Conservation (phyloP, 2,329 filamentous ascomycete genomes). For the Paecilomyces sp. region DNA sequence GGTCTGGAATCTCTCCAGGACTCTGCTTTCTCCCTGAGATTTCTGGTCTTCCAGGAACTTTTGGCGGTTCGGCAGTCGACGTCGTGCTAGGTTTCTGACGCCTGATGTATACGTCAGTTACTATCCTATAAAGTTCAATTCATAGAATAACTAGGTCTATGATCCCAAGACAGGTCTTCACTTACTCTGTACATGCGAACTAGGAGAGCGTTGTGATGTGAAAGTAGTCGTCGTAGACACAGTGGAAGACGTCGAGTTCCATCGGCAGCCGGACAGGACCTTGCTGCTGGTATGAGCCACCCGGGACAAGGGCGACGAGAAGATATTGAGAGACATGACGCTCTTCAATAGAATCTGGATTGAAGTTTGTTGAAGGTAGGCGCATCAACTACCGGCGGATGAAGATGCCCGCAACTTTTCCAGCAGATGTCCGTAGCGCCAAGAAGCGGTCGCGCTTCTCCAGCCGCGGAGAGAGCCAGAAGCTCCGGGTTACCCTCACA, state of each 20-base stretch:
- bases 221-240: constrained; percentile 18
- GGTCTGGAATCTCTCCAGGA: constrained; percentile 38
- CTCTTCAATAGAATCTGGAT: not conserved
- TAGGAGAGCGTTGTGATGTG: constrained; percentile 14
- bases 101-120: constrained; percentile 5
- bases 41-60: constrained; percentile 30
- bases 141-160: not conserved
- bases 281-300: constrained; percentile 13
- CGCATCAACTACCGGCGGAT: not conserved
- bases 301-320: constrained; percentile 20
- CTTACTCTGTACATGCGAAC: not conserved
- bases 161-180: not conserved
- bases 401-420: not conserved
- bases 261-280: constrained; percentile 20
- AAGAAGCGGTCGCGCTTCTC: constrained; percentile 13
- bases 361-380: not conserved
- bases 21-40: constrained; percentile 27
- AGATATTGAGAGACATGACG: constrained; percentile 22
- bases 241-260: constrained; percentile 22
- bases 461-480: not conserved
- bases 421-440: constrained; percentile 12
- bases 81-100: constrained; percentile 14
- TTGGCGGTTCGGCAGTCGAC: constrained; percentile 22
- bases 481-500: constrained; percentile 4
- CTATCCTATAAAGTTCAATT: not conserved